These are phyloP conservation scores for Orbilia blumenaviensis DNA, from an alignment of 2,329 filamentous ascomycete genomes.

Conservation along the genomic window DNA sequence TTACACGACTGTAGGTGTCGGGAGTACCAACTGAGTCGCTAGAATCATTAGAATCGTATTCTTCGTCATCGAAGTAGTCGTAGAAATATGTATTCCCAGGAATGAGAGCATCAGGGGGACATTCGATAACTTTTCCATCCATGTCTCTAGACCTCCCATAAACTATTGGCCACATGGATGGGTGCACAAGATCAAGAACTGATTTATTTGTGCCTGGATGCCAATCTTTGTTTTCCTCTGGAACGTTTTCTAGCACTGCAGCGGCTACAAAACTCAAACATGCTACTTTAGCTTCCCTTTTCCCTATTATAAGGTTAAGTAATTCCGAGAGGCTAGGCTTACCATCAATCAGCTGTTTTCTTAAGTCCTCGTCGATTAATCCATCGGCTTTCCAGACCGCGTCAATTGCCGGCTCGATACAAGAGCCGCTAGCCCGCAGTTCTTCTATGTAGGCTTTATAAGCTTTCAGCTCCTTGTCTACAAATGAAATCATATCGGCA, in stretches of 20 bases:
- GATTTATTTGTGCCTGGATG: conserved; percentile 68
- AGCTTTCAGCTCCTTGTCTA: conserved; percentile 4
- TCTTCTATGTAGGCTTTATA: not conserved
- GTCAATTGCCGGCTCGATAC: conserved; percentile 41
- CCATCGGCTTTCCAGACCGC: conserved; percentile 17
- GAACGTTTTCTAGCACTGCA: conserved; percentile 64
- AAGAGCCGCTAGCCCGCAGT: not conserved
- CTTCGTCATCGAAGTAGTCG: not conserved
- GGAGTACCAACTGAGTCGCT: not conserved
- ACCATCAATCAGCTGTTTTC: conserved; percentile 18
- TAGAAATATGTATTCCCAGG: not conserved
- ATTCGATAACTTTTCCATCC: not conserved
- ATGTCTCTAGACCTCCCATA: conserved; percentile 61
- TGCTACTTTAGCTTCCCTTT: not conserved
- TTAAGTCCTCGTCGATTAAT: conserved; percentile 4
- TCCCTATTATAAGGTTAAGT: not conserved
- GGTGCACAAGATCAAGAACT: conserved; percentile 72
- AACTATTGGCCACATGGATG: conserved; percentile 70
- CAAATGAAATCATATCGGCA: not conserved
- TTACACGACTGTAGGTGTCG: not conserved
- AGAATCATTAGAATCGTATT: not conserved
- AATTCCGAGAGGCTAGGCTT: not conserved
- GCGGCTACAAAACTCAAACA: not conserved
- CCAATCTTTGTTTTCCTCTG: conserved; percentile 67
- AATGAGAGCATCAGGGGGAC: not conserved